Conservation (phyloP, 2,329 filamentous ascomycete genomes). For the Graphium sp. region DNA sequence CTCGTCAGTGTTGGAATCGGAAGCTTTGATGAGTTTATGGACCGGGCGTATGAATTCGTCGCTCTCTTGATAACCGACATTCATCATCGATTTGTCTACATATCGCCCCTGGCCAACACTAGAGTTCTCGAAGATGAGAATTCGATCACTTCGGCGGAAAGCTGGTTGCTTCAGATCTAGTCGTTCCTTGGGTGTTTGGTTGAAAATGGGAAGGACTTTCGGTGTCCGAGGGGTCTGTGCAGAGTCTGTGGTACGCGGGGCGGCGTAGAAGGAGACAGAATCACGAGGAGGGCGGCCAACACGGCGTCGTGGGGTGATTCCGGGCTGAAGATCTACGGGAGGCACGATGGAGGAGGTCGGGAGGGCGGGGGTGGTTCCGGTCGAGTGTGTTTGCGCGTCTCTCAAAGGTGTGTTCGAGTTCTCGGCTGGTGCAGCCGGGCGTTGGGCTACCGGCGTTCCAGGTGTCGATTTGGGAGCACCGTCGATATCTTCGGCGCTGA, state of each 20-base stretch:
- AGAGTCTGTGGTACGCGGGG: constrained; percentile 14
- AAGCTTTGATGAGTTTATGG: constrained; percentile 49
- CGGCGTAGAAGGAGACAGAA: constrained; percentile 33
- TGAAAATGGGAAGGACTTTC: constrained; percentile 58
- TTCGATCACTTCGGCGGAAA: constrained; percentile 63
- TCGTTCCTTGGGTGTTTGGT: constrained; percentile 65
- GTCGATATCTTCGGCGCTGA: constrained; percentile 73
- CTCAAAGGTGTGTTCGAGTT: constrained; percentile 28
- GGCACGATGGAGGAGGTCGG: constrained; percentile 8
- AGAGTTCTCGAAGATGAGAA: constrained; percentile 68
- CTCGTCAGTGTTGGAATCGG: constrained; percentile 41
- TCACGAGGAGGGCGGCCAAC: constrained; percentile 31
- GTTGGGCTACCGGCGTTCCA: constrained; percentile 14
- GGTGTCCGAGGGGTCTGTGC: constrained; percentile 33
- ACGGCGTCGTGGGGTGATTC: constrained; percentile 23
- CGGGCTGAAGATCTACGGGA: constrained; percentile 6
- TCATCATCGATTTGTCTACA: constrained; percentile 91
- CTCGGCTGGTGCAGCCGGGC: constrained; percentile 21
- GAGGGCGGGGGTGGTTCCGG: constrained; percentile 5
- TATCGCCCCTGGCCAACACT: constrained; percentile 75
- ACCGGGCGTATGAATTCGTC: constrained; percentile 74
- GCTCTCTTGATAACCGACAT: constrained; percentile 88
- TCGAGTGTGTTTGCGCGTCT: constrained; percentile 10
- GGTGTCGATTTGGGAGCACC: constrained; percentile 38
- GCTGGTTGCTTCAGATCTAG: constrained; percentile 63